Evolutionary conservation across 2,329 filamentous ascomycete genomes (phyloP), one percentile per base, ranked within the genome.

Genomic region (Fonsecaea multimorphosa): DNA sequence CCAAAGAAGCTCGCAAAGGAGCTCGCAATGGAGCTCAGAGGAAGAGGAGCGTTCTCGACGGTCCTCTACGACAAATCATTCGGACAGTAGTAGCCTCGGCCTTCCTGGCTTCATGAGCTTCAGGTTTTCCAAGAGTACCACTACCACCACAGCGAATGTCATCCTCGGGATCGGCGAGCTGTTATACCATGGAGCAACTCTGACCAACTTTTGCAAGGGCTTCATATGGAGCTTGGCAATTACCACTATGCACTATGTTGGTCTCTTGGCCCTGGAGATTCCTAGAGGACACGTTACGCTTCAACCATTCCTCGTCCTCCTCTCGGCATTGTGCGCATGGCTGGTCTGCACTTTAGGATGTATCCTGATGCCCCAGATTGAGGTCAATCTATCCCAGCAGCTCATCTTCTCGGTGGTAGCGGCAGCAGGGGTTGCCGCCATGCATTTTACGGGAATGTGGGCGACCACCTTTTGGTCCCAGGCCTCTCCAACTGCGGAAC

Each of bases 391-490:
- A 27, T 60, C 67, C 4, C 75, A 76, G 55, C 75, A 77, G 60
- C 64, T 74, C 44, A 58, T 77, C 5, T 77, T 76, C 58, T 71
- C 76, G 1, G 58, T 70, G n/a, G 73, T 74, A 29, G 74, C 74
- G 8, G 73, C 74, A 46, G 67, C 66, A 59, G 76, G 77, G 16
- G 74, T 76, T n/a, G 75, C 73, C 51, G 76, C 70, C 32, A 78
- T 76, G 75, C 75, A 75, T 69, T 78, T 74, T 65, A 76, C 73
- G 46, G 75, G 75, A 3, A 76, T 76, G 74, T 64, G 62, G 58
- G 74, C 74, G 1, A 73, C 71, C 11, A 73, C 69, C 31, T 76
- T 77, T 54, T 77, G 71, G 70, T 73, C 75, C n/a, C 63, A 53
- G 34, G 63, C 66, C 5, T 52, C 60, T 19, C 70, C 74, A 22